Evolutionary conservation across 73 alveolate genomes (phyloP), one percentile per base, ranked within the genome.

Genomic region (Paramecium pentaurelia): DNA sequence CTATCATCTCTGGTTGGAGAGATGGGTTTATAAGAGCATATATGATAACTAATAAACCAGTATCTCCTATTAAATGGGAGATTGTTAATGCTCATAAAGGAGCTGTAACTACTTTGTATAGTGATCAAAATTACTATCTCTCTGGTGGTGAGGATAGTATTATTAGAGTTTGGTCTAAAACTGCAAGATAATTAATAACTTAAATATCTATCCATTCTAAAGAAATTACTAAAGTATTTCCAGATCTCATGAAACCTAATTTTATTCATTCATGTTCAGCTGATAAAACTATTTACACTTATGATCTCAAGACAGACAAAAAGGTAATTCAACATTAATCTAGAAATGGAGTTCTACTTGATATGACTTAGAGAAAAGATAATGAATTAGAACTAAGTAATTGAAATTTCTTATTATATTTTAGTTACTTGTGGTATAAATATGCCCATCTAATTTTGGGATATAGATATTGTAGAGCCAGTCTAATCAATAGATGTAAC

Each of bases 81-180:
- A 89, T 96, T 44, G 96, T 96, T 14, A 71, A 90, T 49, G 98
- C 99, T 18, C 99, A 97, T 93, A 97, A 96, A 93, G 99, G 99
- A 18, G 95, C 96, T 36, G 98, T 97, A 2, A 96, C 98, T 22
- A 83, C 96, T 36, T 92, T 97, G 60, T 97, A 95, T 94, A 97
- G 95, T 45, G 98, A 97, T 93, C 97, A 93, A 28, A 97, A 97
- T 86, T 97, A 97, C 85, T 93, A 96, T 58, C 92, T 97, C 71
- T 95, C 98, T 9, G 99, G 99, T n/a, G 99, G 99, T 25, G 97
- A 97, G 89, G 99, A 97, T 86, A 98, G 99, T n/a, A 97, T 97
- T 18, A 98, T 97, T 22, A 92, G 99, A 64, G 97, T 97, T 6
- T 97, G 99, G 99, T 95, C 98, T 12, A 95, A 98, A 71, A 86